phyloP scores from a whole-genome alignment of 345 rosid genomes.

The Conringia planisiliqua region DNA sequence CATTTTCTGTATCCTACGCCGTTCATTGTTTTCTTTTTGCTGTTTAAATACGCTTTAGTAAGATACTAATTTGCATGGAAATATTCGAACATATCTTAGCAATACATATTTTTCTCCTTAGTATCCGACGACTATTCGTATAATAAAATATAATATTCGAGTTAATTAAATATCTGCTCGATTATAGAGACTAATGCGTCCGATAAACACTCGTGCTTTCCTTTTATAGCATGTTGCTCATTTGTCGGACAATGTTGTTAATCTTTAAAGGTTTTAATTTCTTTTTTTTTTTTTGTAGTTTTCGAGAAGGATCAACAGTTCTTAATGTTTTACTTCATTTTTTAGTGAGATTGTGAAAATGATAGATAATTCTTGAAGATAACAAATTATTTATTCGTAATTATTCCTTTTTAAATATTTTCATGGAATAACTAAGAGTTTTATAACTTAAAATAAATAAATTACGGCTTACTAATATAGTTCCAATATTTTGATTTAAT shows the following conservation, averaged over 20 bases:
- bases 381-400: background rate
- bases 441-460: background rate
- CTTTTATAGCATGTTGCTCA: slow-evolving; percentile 23
- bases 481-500: background rate
- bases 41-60: background rate
- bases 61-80: slow-evolving; percentile 1
- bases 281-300: background rate
- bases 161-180: slow-evolving; percentile 7
- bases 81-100: slow-evolving; percentile 18
- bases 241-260: slow-evolving; percentile 17
- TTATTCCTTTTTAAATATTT: background rate
- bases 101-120: background rate
- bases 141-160: background rate
- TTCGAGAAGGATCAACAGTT: background rate
- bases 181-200: slow-evolving; percentile 21
- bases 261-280: background rate
- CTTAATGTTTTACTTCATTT: background rate
- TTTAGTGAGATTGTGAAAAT: background rate
- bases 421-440: background rate
- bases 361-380: background rate
- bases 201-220: slow-evolving; percentile 36
- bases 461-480: background rate
- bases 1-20: slow-evolving; percentile 4
- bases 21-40: background rate
- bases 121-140: slow-evolving; percentile 15